Evolutionary conservation across 2,329 filamentous ascomycete genomes (phyloP), one percentile per base, ranked within the genome.

Genomic region (Polychaeton citri): DNA sequence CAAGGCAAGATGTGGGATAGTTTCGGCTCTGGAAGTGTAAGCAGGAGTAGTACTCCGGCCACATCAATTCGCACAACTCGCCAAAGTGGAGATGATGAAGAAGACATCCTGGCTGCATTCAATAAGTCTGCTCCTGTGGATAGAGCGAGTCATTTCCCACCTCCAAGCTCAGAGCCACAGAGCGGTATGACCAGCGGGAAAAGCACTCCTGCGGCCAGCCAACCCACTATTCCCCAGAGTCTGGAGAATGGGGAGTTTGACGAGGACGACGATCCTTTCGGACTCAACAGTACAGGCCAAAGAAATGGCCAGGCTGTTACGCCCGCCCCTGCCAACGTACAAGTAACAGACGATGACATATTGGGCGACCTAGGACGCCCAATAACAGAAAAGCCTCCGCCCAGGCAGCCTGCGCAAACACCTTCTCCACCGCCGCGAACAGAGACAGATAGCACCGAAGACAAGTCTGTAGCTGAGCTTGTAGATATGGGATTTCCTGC

Each of bases 401-500:
- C 36, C 6, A 40, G 39, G 17, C 34, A 38, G 8, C 42, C 44
- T 9, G 19, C 34, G 24, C 16, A 32, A 31, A 35, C 20, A 15
- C 10, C 30, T 12, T 17, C 13, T 12, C 30, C 30, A 17, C 30
- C 30, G 12, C 24, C 24, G 5, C 7, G 12, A 12, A 4, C 32
- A 33, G 21, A 37, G 19, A 50, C 57, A 2, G 49, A 49, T 2
- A 64, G 63, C 48, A 75, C 74, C 1, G 77, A 80, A 39, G 85
- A 94, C 51, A 75, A 73, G 46, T 83, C 86, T 7, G 74, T 96
- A 18, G 84, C 83, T 7, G 85, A 96, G 55, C 64, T 98, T 18
- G 76, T 95, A 3, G 88, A 95, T 46, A 96, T 96, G 74, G 90
- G 90, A 1, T 98, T 98, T 49, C 76, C 84, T 0, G 71, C 77